Evolutionary conservation across 768 basidiomycete species (phyloP), one percentile per base, ranked within the genome.

Genomic region (Hydnomerulius pinastri): DNA sequence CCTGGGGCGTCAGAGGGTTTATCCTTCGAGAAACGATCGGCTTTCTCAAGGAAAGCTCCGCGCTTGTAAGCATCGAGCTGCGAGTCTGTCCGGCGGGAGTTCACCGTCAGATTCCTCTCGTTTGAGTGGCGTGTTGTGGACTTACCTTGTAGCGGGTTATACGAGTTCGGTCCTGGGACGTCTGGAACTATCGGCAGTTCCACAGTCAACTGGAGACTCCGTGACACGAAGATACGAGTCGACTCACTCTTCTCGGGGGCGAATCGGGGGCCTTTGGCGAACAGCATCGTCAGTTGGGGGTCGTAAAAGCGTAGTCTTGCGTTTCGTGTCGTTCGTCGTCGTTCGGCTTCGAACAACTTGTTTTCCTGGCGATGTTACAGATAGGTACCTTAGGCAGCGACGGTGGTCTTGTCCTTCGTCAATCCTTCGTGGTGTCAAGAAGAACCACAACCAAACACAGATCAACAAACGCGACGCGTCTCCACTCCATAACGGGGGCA

Each of bases 1-100:
- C 83, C 79, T 60, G 75, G 69, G 9, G 66, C 59, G 6, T 77
- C 71, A 1, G 70, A 64, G 6, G 58, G 56, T 50, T 73, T 77
- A 15, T 81, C 74, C 50, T 76, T 73, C 12, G 57, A 49, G 60
- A 83, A 83, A 2, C 82, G 70, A 33, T 78, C 76, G 2, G 78
- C 64, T 56, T 80, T 83, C 63, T 84, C 82, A 3, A 83, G 68
- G 50, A 82, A 80, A 13, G 79, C 81, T 2, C 82, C 80, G 18
- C 76, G 75, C 60, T 84, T 84, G 61, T 83, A 78, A 13, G 71
- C 63, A 24, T 82, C 80, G 20, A 73, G 68, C 18, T 72, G 70
- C 0, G 78, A 73, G 11, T 77, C 77, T 77, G 48, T 35, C 13
- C 4, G 5, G 4, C 12, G 12, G 9, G 10, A 37, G 35, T 13